Evolutionary conservation across 257 asterid species (phyloP), one percentile per base, ranked within the genome.

Genomic region (Nicotiana attenuata): DNA sequence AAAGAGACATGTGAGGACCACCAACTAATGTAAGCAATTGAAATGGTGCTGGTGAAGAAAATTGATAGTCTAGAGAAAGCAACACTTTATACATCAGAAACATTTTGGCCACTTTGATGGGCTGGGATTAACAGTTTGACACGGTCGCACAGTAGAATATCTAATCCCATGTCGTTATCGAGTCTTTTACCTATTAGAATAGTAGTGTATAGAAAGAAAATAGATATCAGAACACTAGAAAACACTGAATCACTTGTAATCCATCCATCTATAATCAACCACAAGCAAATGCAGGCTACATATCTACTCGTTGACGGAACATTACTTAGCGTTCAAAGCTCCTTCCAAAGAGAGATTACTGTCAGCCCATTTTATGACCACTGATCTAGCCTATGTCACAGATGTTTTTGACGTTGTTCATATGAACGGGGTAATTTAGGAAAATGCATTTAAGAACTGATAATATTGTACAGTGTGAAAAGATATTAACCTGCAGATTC

Each of bases 401-500:
- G 10, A 68, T 68, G 31, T 38, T 0, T 9, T 38, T n/a, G 20
- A 3, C 20, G 45, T 41, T 41, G 59, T 69, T 41, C 11, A 35
- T 17, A 41, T 10, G 16, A 20, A 69, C 2, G 57, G 33, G 0
- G 20, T 69, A 20, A 20, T 35, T 20, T n/a, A 69, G 57, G 13
- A 20, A 69, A 69, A 41, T 69, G 57, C 33, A 11, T n/a, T 20
- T 1, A 15, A 20, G 57, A 69, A 68, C 56, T 10, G 31, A 68
- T 11, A 69, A 38, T 20, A 11, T 41, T 71, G 35, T 20, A 20
- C 59, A 71, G 78, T 71, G 13, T 6, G 35, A 41, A 71, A 71
- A 67, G 10, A 65, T n/a, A 19, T 76, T 83, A 76, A 91, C 97
- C 97, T 89, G 94, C 97, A 92, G 80, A 92, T 92, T 86, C 93